A percentile compares a stretch with the other conserved stretches of the same genome.
Evolutionary conservation across 2,329 filamentous ascomycete species (phyloP).

Genomic region (Paraconiothyrium sp.): DNA sequence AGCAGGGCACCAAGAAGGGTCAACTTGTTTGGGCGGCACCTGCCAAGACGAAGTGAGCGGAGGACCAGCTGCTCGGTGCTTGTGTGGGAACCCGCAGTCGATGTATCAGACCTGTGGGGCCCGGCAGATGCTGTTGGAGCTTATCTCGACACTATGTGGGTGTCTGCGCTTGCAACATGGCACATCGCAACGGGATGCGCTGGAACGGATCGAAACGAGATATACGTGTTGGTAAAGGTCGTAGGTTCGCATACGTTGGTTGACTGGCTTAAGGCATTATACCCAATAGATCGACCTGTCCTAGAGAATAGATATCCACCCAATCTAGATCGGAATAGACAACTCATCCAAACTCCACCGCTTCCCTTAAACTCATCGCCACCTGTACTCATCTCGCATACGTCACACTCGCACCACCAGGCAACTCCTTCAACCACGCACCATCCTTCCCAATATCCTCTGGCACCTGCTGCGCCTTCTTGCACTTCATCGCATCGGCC

Average conservation of each 20-base stretch:
- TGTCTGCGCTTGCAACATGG: not conserved
- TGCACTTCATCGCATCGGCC: slow-evolving; percentile 35
- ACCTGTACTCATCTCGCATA: slow-evolving; percentile 13
- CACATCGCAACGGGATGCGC: too few species aligned
- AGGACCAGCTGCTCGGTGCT: too few species aligned
- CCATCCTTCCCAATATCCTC: slow-evolving; percentile 53
- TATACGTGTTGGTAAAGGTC: too few species aligned
- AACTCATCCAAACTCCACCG: too few species aligned
- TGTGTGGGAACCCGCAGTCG: not conserved
- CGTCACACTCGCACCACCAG: slow-evolving; percentile 36
- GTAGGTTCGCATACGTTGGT: not conserved
- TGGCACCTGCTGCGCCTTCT: slow-evolving; percentile 56
- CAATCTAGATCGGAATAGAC: too few species aligned
- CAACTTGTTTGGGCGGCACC: slow-evolving; percentile 1
- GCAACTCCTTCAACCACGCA: slow-evolving; percentile 40
- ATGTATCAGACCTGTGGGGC: slow-evolving; percentile 6
- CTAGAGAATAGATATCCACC: not conserved
- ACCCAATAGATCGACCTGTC: not conserved
- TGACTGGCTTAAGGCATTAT: not conserved
- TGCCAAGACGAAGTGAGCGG: not conserved
- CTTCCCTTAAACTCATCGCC: not conserved
- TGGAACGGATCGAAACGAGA: not conserved
- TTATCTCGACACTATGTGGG: not conserved
- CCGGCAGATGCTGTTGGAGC: slow-evolving; percentile 8
- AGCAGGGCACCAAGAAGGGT: slow-evolving; percentile 18